Conservation (phyloP, 495 filamentous ascomycete genomes). For the Lophium mytilinum region DNA sequence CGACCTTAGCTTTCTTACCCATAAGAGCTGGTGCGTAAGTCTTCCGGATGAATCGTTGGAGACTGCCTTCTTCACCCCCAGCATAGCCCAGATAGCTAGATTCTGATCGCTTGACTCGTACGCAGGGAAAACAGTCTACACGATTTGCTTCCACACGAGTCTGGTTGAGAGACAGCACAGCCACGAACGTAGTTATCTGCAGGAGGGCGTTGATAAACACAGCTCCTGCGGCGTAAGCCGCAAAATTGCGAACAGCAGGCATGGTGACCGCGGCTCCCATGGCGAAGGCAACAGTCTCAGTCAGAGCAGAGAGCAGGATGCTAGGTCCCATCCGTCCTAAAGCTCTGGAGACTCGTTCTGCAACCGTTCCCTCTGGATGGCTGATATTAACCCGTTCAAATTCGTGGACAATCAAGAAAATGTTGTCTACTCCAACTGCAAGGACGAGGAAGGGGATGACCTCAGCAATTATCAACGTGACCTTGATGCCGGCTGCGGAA, state of each 20-base stretch:
- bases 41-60: constrained; percentile 83
- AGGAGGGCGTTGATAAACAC: constrained; percentile 94
- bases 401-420: constrained; percentile 96
- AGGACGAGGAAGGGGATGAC: constrained; percentile 96
- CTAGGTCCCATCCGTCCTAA: constrained; percentile 92
- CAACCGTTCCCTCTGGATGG: constrained; percentile 77
- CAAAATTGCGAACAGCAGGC: constrained; percentile 96
- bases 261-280: constrained; percentile 91
- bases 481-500: constrained; percentile 80
- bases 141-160: constrained; percentile 72
- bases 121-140: constrained; percentile 89
- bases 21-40: constrained; percentile 77
- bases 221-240: constrained; percentile 89
- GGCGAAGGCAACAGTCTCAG: constrained; percentile 87
- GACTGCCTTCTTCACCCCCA: constrained; percentile 58
- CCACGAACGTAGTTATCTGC: constrained; percentile 93
- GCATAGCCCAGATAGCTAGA: constrained; percentile 43
- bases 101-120: constrained; percentile 62
- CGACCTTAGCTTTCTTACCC: constrained; percentile 65
- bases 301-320: constrained; percentile 88
- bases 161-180: constrained; percentile 86
- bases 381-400: constrained; percentile 91
- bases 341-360: constrained; percentile 73
- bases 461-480: constrained; percentile 94
- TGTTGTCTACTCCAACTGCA: constrained; percentile 96